These are phyloP conservation scores for Telopea speciosissima DNA, from an alignment of 177 flowering plant genomes.

Conservation along the genomic window DNA sequence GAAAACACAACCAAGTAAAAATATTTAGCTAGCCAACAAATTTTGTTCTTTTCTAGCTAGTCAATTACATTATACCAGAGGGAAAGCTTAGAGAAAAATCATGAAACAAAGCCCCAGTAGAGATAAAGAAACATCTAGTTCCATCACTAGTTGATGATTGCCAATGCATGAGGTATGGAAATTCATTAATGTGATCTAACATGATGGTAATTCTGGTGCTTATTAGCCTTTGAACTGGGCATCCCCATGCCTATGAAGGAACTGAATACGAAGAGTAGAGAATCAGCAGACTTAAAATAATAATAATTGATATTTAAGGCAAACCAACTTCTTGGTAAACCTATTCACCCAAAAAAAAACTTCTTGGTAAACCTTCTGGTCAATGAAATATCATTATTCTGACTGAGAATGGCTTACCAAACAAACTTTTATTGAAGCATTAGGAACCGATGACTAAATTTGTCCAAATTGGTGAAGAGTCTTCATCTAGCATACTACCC, in stretches of 20 bases:
- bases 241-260: not conserved
- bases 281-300: too few species aligned
- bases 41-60: not conserved
- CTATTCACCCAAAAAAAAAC: too few species aligned
- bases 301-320: too few species aligned
- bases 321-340: too few species aligned
- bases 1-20: too few species aligned
- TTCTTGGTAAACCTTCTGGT: not conserved
- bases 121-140: not conserved
- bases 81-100: not conserved
- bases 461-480: not conserved
- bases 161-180: not conserved
- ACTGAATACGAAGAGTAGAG: too few species aligned
- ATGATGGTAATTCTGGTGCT: not conserved
- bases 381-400: not conserved
- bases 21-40: not conserved
- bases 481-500: too few species aligned
- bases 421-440: not conserved
- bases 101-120: not conserved
- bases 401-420: not conserved
- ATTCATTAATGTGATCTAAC: not conserved
- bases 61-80: not conserved
- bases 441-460: not conserved
- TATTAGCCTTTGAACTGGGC: not conserved
- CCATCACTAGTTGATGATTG: not conserved